Conservation (phyloP, 2,329 filamentous ascomycete genomes). For the Meredithiella fracta region DNA sequence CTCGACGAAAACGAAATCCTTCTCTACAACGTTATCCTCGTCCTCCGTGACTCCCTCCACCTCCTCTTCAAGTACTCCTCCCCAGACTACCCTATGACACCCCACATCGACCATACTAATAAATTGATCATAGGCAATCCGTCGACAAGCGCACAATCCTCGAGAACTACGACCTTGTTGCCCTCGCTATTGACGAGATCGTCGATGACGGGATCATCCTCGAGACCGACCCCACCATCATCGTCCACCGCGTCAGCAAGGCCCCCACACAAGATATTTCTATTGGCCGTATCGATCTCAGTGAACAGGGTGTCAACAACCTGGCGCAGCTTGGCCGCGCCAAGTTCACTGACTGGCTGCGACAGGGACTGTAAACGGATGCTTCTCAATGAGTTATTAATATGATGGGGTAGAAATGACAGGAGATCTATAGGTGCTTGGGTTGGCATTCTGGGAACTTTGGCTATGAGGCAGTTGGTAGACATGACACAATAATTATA, state of each 20-base stretch:
- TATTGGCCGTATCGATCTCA: conserved; percentile 85
- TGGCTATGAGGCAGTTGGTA: neutral
- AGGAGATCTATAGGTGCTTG: neutral
- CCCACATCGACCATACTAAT: neutral
- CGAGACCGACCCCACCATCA: conserved; percentile 89
- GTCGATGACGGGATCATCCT: conserved; percentile 92
- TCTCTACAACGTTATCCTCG: conserved; percentile 84
- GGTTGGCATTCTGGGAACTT: neutral
- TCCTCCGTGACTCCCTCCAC: conserved; percentile 77
- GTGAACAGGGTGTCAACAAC: conserved; percentile 89
- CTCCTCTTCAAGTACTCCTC: conserved; percentile 69
- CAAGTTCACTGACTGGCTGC: conserved; percentile 77
- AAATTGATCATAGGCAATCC: conserved; percentile 48
- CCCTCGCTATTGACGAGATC: conserved; percentile 87
- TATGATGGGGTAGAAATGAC: neutral
- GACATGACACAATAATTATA: neutral
- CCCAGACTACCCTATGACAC: neutral
- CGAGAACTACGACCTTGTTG: conserved; percentile 95
- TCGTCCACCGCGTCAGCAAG: conserved; percentile 80
- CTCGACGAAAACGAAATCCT: conserved; percentile 94
- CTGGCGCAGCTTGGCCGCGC: conserved; percentile 85
- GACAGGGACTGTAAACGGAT: conserved; percentile 50
- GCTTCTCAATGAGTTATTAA: neutral
- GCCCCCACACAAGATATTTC: conserved; percentile 83
- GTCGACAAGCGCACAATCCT: conserved; percentile 96